Evolutionary conservation across 495 filamentous ascomycete species (phyloP).

Genomic region (Neurospora terricola): DNA sequence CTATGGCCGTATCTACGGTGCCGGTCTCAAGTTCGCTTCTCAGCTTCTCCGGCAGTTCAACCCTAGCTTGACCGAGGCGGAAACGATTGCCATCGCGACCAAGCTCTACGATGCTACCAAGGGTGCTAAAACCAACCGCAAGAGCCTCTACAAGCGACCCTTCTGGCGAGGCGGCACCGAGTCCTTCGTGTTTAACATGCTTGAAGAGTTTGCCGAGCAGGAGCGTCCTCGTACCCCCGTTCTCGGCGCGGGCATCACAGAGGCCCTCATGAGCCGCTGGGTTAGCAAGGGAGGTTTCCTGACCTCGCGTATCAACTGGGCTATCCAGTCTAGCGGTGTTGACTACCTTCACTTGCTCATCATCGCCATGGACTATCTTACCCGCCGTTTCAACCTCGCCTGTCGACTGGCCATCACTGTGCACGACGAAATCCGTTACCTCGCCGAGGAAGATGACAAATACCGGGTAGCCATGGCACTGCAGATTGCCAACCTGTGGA

Average conservation of each 20-base stretch:
- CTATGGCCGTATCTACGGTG: constrained; percentile 96
- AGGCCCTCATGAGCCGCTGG: constrained; percentile 79
- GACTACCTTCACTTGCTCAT: constrained; percentile 96
- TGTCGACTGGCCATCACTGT: constrained; percentile 88
- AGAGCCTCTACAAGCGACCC: constrained; percentile 53
- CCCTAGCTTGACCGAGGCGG: constrained; percentile 61
- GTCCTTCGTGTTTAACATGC: constrained; percentile 93
- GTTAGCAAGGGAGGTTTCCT: constrained; percentile 88
- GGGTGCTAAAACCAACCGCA: constrained; percentile 62
- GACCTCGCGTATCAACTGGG: constrained; percentile 97
- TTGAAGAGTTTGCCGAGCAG: constrained; percentile 95
- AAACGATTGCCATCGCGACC: constrained; percentile 64
- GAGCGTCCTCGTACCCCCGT: constrained; percentile 85
- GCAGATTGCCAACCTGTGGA: constrained; percentile 94
- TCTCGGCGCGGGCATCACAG: constrained; percentile 92
- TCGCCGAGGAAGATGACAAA: constrained; percentile 75
- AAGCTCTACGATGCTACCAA: constrained; percentile 86
- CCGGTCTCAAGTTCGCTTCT: constrained; percentile 85
- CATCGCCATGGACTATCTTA: constrained; percentile 88
- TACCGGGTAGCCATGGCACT: constrained; percentile 85
- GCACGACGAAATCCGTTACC: constrained; percentile 94
- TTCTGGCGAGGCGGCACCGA: constrained; percentile 98
- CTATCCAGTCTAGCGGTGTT: constrained; percentile 92
- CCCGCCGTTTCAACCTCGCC: constrained; percentile 71
- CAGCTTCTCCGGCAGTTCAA: constrained; percentile 91